Base-by-base conservation (phyloP, 352 stramenopile species). In the Blastocystis sp. region DNA sequence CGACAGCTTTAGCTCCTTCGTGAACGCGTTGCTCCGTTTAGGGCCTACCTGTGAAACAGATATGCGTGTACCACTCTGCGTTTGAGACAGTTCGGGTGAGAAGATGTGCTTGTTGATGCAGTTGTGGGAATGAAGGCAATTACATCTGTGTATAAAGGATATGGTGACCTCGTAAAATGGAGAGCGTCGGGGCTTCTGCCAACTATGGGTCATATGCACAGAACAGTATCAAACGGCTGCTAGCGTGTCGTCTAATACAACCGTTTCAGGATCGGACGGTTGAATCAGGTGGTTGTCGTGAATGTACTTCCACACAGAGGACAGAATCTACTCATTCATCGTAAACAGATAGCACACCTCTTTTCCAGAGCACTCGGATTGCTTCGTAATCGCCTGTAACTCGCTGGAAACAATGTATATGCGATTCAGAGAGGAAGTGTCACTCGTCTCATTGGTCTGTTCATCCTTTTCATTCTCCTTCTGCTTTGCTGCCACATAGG, bases 271-370 rank as follows among this genome's bases (percentile, higher is more conserved):
- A 17, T 81, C 52, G 40, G 48, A 21, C 2, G 53, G 34, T 53
- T 65, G 40, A 21, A 81, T 66, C 21, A 62, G 28, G 7, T 65
- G 48, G 56, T 81, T 45, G 43, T 81, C 71, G 38, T 66, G 56
- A 81, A 81, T 81, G 52, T 81, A 81, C 48, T 81, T 81, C 71
- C 71, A 81, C 2, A 64, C 45, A 81, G n/a, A 19, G 21, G 45
- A 45, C 17, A 81, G 17, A 64, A 81, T 81, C 71, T 81, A 41
- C 19, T 9, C 2, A 64, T 34, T 81, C 0, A 64, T 23, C 21
- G 19, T n/a, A 48, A 81, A 28, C 9, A 19, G 17, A 28, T 19
- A 38, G 23, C 34, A 28, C 28, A 65, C 71, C 43, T 81, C 71
- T 65, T 45, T 81, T 21, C 71, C 71, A 45, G 71, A 81, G 43